A percentile compares a stretch with the other conserved stretches of the same genome.
Conservation (phyloP, 768 basidiomycete species). For the Boletus edulis region DNA sequence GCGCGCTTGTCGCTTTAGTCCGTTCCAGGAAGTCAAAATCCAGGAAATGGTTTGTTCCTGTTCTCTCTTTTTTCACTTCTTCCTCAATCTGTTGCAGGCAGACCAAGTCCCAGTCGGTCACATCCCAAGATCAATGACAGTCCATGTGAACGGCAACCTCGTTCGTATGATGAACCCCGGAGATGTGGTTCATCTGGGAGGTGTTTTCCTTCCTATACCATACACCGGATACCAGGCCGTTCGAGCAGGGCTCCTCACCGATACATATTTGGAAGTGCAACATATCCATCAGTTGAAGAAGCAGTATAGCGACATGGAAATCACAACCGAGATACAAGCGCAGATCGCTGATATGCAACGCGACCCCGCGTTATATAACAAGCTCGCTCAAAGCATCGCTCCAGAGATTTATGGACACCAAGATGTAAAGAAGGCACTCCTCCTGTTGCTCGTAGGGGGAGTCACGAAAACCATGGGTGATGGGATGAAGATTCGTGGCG, state of each 20-base stretch:
- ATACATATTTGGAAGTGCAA: constrained; percentile 94
- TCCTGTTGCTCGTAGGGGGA: constrained; percentile 91
- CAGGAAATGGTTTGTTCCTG: constrained; percentile 83
- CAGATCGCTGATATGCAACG: constrained; percentile 64
- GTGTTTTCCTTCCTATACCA: constrained; percentile 95
- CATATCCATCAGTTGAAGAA: constrained; percentile 94
- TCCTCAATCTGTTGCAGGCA: constrained; percentile 49
- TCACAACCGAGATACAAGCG: constrained; percentile 77
- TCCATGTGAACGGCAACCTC: constrained; percentile 89
- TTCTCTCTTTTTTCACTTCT: neutral
- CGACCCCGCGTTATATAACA: constrained; percentile 82
- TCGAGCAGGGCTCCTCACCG: constrained; percentile 93
- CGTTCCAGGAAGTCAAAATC: constrained; percentile 98
- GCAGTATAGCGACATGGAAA: constrained; percentile 93
- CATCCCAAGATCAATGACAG: constrained; percentile 96
- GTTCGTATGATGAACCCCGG: constrained; percentile 93
- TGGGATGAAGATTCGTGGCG: constrained; percentile 98
- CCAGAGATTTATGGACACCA: constrained; percentile 98
- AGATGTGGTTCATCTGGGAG: constrained; percentile 93
- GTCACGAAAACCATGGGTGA: constrained; percentile 95
- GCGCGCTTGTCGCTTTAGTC: constrained; percentile 92
- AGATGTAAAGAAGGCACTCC: constrained; percentile 95
- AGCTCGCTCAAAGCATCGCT: constrained; percentile 90
- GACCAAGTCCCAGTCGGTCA: constrained; percentile 99
- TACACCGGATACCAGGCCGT: constrained; percentile 98